Evolutionary conservation across 345 rosid species (phyloP).

Genomic region (Gossypium rotundifolium): DNA sequence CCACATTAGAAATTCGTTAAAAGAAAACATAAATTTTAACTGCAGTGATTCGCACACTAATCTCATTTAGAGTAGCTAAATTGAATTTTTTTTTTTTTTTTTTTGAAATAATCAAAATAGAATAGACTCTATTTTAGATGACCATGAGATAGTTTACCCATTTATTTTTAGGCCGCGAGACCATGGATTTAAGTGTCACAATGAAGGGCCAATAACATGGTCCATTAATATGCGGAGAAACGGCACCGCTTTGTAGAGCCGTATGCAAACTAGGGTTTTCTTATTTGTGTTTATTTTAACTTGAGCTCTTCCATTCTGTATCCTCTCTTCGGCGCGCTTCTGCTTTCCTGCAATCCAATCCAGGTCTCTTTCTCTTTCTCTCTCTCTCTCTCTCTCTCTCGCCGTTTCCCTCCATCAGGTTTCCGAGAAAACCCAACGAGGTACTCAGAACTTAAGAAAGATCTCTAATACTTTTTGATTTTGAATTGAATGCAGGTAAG

Average conservation of each 20-base stretch:
- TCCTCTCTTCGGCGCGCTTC: background rate
- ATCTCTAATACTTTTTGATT: background rate
- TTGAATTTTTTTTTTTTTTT: too few species aligned
- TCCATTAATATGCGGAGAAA: background rate
- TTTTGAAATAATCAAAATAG: too few species aligned
- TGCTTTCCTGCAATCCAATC: background rate
- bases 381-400: background rate
- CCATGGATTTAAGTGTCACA: background rate
- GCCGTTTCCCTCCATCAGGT: background rate
- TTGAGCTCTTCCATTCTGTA: background rate
- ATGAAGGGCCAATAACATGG: background rate
- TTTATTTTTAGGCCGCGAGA: background rate
- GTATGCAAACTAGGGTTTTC: background rate
- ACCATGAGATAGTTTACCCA: background rate
- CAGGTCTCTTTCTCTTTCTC: constrained; percentile 11
- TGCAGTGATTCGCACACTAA: too few species aligned
- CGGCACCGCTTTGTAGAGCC: background rate
- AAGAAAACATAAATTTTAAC: too few species aligned
- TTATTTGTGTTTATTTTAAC: background rate
- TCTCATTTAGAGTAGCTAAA: fast-evolving
- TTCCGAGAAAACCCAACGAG: background rate
- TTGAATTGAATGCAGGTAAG: constrained; percentile 24
- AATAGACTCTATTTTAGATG: too few species aligned
- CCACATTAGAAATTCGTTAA: too few species aligned
- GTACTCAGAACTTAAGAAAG: background rate